Percentiles rank a stretch among this genome's conserved stretches.
phyloP scores from a whole-genome alignment of 2,329 filamentous ascomycete species.

The Pseudogymnoascus pannorum region DNA sequence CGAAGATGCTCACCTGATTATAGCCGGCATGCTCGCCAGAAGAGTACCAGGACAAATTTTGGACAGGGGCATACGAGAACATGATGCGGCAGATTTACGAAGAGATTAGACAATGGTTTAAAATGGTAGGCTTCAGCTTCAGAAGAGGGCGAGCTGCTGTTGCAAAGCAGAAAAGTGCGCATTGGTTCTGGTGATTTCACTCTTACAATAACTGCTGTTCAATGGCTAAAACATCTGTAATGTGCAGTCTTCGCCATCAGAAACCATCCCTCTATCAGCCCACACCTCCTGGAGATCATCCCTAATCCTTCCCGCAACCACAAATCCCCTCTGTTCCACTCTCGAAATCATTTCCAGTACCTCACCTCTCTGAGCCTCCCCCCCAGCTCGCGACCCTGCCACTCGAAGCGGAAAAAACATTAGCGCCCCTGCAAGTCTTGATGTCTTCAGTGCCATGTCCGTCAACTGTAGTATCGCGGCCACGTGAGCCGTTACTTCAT shows the following conservation, averaged over 20 bases:
- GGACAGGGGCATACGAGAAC: not conserved
- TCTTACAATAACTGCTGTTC: not conserved
- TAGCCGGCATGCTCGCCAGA: not conserved
- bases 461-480: conserved; percentile 13
- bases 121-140: not conserved
- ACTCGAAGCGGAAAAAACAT: conserved; percentile 22
- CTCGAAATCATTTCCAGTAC: conserved; percentile 16
- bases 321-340: conserved; percentile 17
- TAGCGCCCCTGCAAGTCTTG: conserved; percentile 16
- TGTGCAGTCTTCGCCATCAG: not conserved
- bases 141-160: not conserved
- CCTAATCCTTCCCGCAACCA: conserved; percentile 20
- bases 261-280: conserved; percentile 3
- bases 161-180: not conserved
- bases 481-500: conserved; percentile 15
- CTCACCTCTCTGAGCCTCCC: not conserved
- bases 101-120: not conserved
- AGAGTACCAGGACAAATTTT: not conserved
- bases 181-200: not conserved
- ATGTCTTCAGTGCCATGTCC: conserved; percentile 13
- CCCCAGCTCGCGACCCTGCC: conserved; percentile 18
- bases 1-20: not conserved
- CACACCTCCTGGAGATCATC: conserved; percentile 16
- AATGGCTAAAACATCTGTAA: not conserved
- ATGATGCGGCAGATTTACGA: not conserved